Evolutionary conservation across 257 asterid species (phyloP).

Genomic region (Rehmannia glutinosa): DNA sequence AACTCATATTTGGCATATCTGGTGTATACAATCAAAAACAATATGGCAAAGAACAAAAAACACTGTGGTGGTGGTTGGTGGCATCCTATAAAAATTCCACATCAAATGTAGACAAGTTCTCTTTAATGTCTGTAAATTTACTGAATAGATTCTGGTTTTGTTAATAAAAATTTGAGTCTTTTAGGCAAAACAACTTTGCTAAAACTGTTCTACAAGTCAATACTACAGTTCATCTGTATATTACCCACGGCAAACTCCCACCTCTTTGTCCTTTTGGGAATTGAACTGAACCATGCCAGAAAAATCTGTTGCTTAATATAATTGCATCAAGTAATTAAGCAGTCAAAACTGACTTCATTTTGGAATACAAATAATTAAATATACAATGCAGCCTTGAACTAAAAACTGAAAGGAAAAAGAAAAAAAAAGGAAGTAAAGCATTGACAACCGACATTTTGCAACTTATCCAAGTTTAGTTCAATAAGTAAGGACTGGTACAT

Average conservation of each 20-base stretch:
- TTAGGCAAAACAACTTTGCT: neutral
- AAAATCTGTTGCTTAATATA: neutral
- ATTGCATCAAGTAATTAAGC: neutral
- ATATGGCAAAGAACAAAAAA: neutral
- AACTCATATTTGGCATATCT: neutral
- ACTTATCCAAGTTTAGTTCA: neutral
- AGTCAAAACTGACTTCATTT: neutral
- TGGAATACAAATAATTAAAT: neutral
- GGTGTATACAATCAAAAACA: neutral
- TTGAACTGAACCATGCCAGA: too few relatives aligned
- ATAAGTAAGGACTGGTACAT: neutral
- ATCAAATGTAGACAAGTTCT: slow-evolving; percentile 3
- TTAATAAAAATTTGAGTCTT: neutral
- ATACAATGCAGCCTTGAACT: neutral
- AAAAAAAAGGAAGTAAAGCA: neutral
- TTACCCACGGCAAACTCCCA: neutral
- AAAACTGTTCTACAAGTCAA: neutral
- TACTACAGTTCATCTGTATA: neutral
- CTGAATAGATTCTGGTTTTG: neutral
- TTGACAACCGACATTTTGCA: neutral
- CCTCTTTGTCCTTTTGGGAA: neutral
- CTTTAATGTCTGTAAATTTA: neutral
- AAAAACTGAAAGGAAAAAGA: too few relatives aligned
- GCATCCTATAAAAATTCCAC: neutral
- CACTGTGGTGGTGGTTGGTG: neutral